Evolutionary conservation across 2,329 filamentous ascomycete genomes (phyloP).

Genomic region (Pezicula rhizophila): DNA sequence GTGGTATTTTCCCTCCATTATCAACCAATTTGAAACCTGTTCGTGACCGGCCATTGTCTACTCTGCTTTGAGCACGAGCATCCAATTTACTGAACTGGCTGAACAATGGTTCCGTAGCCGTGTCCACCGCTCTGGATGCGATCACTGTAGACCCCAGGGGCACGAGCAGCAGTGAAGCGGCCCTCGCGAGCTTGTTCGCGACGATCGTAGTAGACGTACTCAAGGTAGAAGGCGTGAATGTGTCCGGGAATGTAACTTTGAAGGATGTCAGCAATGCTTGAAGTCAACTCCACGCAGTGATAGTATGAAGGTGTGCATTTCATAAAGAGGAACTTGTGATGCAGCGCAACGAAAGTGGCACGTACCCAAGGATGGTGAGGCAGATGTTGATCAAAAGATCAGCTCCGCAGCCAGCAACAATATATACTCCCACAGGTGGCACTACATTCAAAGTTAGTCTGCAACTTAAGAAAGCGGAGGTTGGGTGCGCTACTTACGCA

Average conservation of each 20-base stretch:
- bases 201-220: conserved; percentile 78
- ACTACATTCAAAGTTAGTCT: conserved; percentile 16
- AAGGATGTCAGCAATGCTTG: conserved; percentile 35
- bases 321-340: neutral
- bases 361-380: conserved; percentile 32
- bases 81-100: conserved; percentile 12
- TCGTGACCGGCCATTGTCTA: neutral
- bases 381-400: conserved; percentile 37
- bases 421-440: conserved; percentile 34
- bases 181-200: conserved; percentile 57
- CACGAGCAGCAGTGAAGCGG: conserved; percentile 43
- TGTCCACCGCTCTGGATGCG: conserved; percentile 68
- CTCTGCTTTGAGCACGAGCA: neutral
- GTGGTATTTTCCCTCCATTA: neutral
- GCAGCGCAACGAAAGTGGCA: conserved; percentile 14
- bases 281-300: too few species aligned
- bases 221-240: conserved; percentile 33
- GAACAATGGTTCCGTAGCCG: conserved; percentile 45
- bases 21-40: neutral
- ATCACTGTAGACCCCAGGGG: conserved; percentile 67
- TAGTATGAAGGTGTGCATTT: too few species aligned
- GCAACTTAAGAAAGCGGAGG: neutral
- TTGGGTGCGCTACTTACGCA: conserved; percentile 29
- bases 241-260: conserved; percentile 28
- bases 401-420: conserved; percentile 34